Base-by-base conservation (phyloP, 495 filamentous ascomycete species). In the Parmelia sp. region DNA sequence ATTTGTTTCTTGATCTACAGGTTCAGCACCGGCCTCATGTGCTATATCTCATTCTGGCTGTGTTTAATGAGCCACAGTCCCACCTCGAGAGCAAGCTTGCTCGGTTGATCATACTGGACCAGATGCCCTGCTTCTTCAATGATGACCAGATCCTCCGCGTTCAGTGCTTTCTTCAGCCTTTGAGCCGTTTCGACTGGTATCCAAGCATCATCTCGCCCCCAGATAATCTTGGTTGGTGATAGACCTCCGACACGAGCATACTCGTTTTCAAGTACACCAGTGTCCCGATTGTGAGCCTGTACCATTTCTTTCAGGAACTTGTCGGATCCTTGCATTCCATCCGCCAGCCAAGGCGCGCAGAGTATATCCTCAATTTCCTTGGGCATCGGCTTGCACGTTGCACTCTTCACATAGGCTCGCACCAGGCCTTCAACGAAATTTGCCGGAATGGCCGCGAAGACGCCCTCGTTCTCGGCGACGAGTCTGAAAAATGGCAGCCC, bases 51-150 rank as follows among this genome's bases (percentile, higher is more conserved):
- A 53, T 53, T 49, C 45, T 49, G 25, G 27, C 49, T 53, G 14
- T 53, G 49, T 53, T 53, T 51, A 19, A 35, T 39, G n/a, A 60
- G 45, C 58, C 58, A 75, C 62, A 58, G 63, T 0, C 63, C 70
- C 21, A 75, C 35, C 51, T 76, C 74, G n/a, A 72, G 64, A 19
- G 66, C 72, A 17, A 77, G 60, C 25, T 56, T 66, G 23, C 62
- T 70, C 40, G 65, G 66, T 56, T 77, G 73, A 63, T 77, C 75
- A 66, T 67, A 72, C 72, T 74, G 73, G 0, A 74, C 63, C 64
- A 76, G 49, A 71, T 76, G 75, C 0, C 75, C 75, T 8, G 73
- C 75, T 15, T 66, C 69, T 8, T 76, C 72, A 51, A 77, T 70
- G 27, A 74, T 21, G 27, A 70, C 71, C 29, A 74, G 67, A 58